Evolutionary conservation across 495 filamentous ascomycete genomes (phyloP), one percentile per base, ranked within the genome.

Genomic region (Penicillium crystallinum): DNA sequence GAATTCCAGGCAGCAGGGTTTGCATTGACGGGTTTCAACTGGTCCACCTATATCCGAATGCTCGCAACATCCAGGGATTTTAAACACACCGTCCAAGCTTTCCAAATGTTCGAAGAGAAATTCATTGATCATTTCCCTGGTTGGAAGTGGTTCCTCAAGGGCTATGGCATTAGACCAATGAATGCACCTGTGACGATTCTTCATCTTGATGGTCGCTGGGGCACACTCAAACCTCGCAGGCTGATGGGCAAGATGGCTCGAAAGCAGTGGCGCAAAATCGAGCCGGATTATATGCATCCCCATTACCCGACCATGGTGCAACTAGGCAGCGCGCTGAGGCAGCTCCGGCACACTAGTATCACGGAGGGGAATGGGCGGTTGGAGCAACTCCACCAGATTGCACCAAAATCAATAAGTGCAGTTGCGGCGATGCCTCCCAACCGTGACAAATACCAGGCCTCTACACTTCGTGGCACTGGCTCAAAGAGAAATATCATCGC

Each of bases 121-220:
- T 81, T 96, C 49, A 90, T 92, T 80, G 80, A 79, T 5, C 72
- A 79, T 37, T 95, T 88, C 78, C 75, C 75, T 3, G 87, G 87
- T 18, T 96, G 90, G 90, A 61, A 66, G 4, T 48, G 57, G 41
- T 40, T 77, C 42, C 59, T 62, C n/a, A 56, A 52, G 57, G 65
- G 62, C 49, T 55, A 53, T 41, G 68, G 62, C 29, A 30, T 65
- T 25, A 70, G 58, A 36, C 75, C 63, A 17, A 36, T 57, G 3
- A 58, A 54, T 37, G 57, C 68, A 19, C 66, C 71, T 21, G 42
- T 43, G 11, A 49, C 61, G 17, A 61, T 69, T 49, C 65, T 72
- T 38, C 25, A 57, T 52, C 48, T 65, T 5, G 59, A 63, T 35
- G 53, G 52, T 50, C 36, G 31, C 62, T 31, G 63, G 64, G 22